These are phyloP conservation scores for Craterostigma plantagineum DNA, from an alignment of 257 asterid species.

Conservation along the genomic window DNA sequence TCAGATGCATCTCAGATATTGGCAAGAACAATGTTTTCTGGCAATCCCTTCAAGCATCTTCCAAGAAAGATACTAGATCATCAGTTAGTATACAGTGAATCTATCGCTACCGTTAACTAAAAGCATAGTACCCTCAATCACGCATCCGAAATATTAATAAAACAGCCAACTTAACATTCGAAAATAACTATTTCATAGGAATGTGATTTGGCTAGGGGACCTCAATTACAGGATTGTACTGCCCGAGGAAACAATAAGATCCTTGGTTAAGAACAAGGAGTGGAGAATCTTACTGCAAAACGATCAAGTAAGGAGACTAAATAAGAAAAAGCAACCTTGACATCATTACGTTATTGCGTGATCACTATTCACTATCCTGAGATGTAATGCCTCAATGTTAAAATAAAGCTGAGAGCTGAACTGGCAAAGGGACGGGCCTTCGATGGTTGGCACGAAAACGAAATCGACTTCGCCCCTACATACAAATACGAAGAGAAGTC, in stretches of 20 bases:
- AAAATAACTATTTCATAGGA: slow-evolving; percentile 16
- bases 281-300: slow-evolving; percentile 35
- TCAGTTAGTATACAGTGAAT: slow-evolving; percentile 20
- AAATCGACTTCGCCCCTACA: slow-evolving; percentile 44
- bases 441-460: slow-evolving; percentile 45
- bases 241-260: slow-evolving; percentile 39
- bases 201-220: slow-evolving; percentile 59
- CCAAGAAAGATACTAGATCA: slow-evolving; percentile 51
- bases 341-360: too few relatives aligned
- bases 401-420: slow-evolving; percentile 43
- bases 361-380: too few relatives aligned
- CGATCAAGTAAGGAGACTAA: slow-evolving; percentile 29
- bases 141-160: not conserved
- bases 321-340: too few relatives aligned
- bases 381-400: slow-evolving; percentile 8
- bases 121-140: too few relatives aligned
- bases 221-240: slow-evolving; percentile 49
- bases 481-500: slow-evolving; percentile 37
- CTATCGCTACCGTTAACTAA: not conserved
- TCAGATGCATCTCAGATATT: slow-evolving; percentile 28
- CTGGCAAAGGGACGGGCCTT: slow-evolving; percentile 28
- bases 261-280: slow-evolving; percentile 26
- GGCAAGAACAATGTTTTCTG: slow-evolving; percentile 28
- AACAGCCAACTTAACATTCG: not conserved
- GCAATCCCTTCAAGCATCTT: slow-evolving; percentile 17